Evolutionary conservation across 1,139 yeast genomes (phyloP).

Genomic region (Meyerozyma smithsonii): DNA sequence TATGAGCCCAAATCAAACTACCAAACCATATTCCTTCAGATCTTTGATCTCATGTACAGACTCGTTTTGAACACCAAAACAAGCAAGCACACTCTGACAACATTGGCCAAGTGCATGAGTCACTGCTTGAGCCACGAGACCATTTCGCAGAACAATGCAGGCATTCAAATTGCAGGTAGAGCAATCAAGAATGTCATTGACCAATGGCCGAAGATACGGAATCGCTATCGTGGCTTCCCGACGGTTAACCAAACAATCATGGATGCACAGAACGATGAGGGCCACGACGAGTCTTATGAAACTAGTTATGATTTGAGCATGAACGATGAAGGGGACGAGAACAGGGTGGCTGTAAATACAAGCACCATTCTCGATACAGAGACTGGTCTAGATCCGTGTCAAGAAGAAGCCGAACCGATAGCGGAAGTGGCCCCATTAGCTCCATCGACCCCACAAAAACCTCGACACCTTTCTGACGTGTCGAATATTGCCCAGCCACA

Average conservation of each 20-base stretch:
- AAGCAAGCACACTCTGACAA: conserved; percentile 43
- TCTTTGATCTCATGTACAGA: conserved; percentile 36
- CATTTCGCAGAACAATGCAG: conserved; percentile 39
- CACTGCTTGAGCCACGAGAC: conserved; percentile 51
- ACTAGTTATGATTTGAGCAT: conserved; percentile 28
- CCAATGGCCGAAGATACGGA: conserved; percentile 31
- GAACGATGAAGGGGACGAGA: conserved; percentile 16
- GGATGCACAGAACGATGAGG: conserved; percentile 13
- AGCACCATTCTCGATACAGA: conserved; percentile 13
- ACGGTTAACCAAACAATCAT: conserved; percentile 21
- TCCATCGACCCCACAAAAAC: not conserved
- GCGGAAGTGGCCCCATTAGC: too few relatives aligned
- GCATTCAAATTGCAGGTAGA: conserved; percentile 45
- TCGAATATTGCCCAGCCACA: conserved; percentile 25
- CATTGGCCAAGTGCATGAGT: conserved; percentile 46
- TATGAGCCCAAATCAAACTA: conserved; percentile 9
- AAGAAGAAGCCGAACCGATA: conserved; percentile 6
- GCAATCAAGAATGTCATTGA: conserved; percentile 46
- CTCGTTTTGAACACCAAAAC: conserved; percentile 23
- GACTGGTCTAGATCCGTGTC: conserved; percentile 7
- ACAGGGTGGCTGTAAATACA: conserved; percentile 15
- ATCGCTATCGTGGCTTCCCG: conserved; percentile 12
- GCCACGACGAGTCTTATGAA: conserved; percentile 25
- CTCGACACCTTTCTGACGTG: conserved; percentile 16
- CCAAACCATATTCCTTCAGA: conserved; percentile 30